Percentiles rank a stretch among this genome's conserved stretches.
These are phyloP conservation scores for Taphrina populina DNA, from an alignment of 1,139 yeast genomes.

Conservation along the genomic window DNA sequence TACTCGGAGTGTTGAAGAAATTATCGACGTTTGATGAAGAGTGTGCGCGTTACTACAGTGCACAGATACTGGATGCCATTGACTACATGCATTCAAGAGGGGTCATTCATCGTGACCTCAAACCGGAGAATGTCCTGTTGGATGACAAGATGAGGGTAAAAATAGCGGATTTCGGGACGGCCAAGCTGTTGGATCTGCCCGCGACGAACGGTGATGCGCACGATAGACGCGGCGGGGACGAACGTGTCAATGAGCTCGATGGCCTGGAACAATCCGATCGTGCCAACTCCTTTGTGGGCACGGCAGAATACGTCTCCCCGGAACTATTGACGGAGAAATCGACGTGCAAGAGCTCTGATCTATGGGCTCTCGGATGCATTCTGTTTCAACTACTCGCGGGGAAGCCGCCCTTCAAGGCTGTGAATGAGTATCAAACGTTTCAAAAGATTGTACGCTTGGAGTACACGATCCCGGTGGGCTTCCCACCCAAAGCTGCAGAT, in stretches of 20 bases:
- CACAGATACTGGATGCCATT: constrained; percentile 85
- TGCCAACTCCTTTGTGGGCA: constrained; percentile 82
- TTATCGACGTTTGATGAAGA: constrained; percentile 69
- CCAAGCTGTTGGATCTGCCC: constrained; percentile 62
- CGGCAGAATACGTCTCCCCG: constrained; percentile 89
- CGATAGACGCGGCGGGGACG: constrained; percentile 47
- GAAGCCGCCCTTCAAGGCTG: constrained; percentile 91
- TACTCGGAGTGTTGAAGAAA: constrained; percentile 72
- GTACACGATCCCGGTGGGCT: constrained; percentile 75
- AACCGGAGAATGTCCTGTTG: constrained; percentile 83
- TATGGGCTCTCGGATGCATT: constrained; percentile 97
- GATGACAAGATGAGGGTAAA: constrained; percentile 78
- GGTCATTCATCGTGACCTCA: constrained; percentile 87
- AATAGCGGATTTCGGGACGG: constrained; percentile 98
- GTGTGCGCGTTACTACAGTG: constrained; percentile 67
- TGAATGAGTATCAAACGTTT: constrained; percentile 91
- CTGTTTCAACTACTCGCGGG: constrained; percentile 92
- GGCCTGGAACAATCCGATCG: constrained; percentile 53
- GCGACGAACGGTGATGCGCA: constrained; percentile 47
- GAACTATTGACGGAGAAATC: constrained; percentile 79
- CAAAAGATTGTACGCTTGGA: constrained; percentile 86
- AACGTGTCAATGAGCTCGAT: constrained; percentile 34
- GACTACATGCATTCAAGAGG: constrained; percentile 79
- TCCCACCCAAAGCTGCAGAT: constrained; percentile 69
- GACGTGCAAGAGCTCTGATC: constrained; percentile 83